Evolutionary conservation across 495 filamentous ascomycete genomes (phyloP).

Genomic region (Penicilliopsis zonata): DNA sequence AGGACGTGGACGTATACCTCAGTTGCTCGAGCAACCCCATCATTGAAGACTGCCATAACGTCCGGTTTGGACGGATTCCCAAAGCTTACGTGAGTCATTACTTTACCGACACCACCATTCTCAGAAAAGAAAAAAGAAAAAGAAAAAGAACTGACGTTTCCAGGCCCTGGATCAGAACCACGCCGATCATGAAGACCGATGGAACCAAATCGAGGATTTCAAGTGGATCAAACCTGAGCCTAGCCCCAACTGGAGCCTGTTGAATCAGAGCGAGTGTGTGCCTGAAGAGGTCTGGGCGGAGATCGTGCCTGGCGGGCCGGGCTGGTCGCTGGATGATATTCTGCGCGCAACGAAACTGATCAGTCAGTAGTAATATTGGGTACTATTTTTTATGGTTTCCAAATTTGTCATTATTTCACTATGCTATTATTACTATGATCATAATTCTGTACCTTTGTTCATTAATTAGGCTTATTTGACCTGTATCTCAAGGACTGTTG

Average conservation of each 20-base stretch:
- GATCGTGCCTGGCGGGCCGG: slow-evolving; percentile 51
- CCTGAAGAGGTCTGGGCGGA: slow-evolving; percentile 56
- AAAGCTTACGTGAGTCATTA: slow-evolving; percentile 46
- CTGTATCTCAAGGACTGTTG: too few relatives aligned
- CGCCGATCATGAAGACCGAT: slow-evolving; percentile 45
- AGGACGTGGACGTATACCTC: slow-evolving; percentile 69
- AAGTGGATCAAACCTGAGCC: slow-evolving; percentile 83
- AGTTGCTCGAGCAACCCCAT: slow-evolving; percentile 75
- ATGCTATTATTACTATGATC: too few relatives aligned
- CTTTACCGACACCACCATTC: background rate
- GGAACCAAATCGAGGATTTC: slow-evolving; percentile 91
- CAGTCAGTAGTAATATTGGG: slow-evolving; percentile 13
- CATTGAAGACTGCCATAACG: slow-evolving; percentile 72
- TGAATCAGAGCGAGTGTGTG: slow-evolving; percentile 50
- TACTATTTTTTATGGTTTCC: too few relatives aligned
- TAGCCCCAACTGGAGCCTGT: slow-evolving; percentile 78
- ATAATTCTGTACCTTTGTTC: too few relatives aligned
- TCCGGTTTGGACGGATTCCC: slow-evolving; percentile 71
- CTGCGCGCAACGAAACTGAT: slow-evolving; percentile 45
- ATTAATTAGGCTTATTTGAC: too few relatives aligned
- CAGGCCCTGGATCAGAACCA: slow-evolving; percentile 28
- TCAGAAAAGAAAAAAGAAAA: background rate
- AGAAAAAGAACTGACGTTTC: background rate
- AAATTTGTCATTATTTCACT: too few relatives aligned
- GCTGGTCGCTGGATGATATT: slow-evolving; percentile 54